Evolutionary conservation across 441 rosid genomes (phyloP).

Genomic region (Capsella rubella): DNA sequence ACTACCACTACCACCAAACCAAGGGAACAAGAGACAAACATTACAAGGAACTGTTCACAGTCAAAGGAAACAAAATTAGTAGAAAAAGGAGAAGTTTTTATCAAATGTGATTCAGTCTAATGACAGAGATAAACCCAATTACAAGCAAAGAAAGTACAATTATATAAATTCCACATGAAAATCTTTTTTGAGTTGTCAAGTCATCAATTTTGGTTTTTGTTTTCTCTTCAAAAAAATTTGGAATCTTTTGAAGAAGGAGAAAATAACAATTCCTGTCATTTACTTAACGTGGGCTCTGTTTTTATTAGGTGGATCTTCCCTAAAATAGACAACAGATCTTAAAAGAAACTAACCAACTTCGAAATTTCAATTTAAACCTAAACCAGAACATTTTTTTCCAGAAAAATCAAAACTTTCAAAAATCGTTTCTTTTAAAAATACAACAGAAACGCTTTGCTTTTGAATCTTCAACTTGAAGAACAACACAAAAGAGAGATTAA

Average conservation of each 20-base stretch:
- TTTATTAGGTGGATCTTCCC: constrained; percentile 44
- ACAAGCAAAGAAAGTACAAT: constrained; percentile 45
- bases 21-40: constrained; percentile 44
- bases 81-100: constrained; percentile 44
- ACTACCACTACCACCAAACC: constrained; percentile 95
- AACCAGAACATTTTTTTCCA: neutral
- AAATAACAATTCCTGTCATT: constrained; percentile 31
- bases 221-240: constrained; percentile 24
- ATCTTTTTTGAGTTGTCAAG: constrained; percentile 33
- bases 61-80: constrained; percentile 2
- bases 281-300: constrained; percentile 42
- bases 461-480: constrained; percentile 35
- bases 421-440: neutral
- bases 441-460: constrained; percentile 8
- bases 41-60: constrained; percentile 30
- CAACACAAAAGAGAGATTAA: constrained; percentile 26
- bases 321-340: constrained; percentile 40
- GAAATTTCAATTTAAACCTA: constrained; percentile 20
- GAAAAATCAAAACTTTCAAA: constrained; percentile 1
- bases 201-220: constrained; percentile 34
- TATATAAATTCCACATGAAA: constrained; percentile 18
- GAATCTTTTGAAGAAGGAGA: constrained; percentile 27
- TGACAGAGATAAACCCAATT: constrained; percentile 40
- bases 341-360: constrained; percentile 1
- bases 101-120: constrained; percentile 33